Evolutionary conservation across 2,329 filamentous ascomycete species (phyloP).

Genomic region (Orbilia javanica): DNA sequence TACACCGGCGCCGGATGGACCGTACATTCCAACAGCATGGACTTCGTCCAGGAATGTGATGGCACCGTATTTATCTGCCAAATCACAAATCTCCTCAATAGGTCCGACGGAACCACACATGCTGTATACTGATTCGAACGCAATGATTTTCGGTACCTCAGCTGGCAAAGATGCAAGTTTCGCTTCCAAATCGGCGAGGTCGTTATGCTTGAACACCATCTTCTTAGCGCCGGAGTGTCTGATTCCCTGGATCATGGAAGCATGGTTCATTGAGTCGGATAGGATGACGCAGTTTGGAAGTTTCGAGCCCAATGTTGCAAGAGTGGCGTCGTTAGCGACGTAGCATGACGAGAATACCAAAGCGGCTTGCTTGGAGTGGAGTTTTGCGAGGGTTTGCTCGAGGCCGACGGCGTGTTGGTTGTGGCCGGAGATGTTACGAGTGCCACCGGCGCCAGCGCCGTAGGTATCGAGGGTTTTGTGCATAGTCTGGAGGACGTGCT

Average conservation of each 20-base stretch:
- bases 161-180: slow-evolving; percentile 90
- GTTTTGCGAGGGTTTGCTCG: slow-evolving; percentile 83
- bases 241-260: slow-evolving; percentile 99
- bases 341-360: slow-evolving; percentile 98
- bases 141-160: slow-evolving; percentile 94
- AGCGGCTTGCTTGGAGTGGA: slow-evolving; percentile 92
- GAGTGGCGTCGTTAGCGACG: slow-evolving; percentile 95
- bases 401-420: slow-evolving; percentile 92
- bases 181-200: slow-evolving; percentile 88
- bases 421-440: slow-evolving; percentile 96
- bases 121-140: slow-evolving; percentile 98
- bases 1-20: slow-evolving; percentile 92
- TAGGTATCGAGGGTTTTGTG: slow-evolving; percentile 95
- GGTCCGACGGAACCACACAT: slow-evolving; percentile 99
- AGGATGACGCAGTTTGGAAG: slow-evolving; percentile 96
- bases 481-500: slow-evolving; percentile 87
- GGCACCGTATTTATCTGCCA: slow-evolving; percentile 97
- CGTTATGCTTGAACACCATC: slow-evolving; percentile 98
- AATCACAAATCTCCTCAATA: slow-evolving; percentile 93
- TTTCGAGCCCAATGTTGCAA: slow-evolving; percentile 96
- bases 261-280: slow-evolving; percentile 97
- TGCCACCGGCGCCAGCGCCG: slow-evolving; percentile 93
- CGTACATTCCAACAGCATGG: slow-evolving; percentile 99
- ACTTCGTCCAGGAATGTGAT: slow-evolving; percentile 99
- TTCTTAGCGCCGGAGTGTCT: slow-evolving; percentile 97